phyloP scores from a whole-genome alignment of 331 rosid species.

The Erythrophleum ivorense region DNA sequence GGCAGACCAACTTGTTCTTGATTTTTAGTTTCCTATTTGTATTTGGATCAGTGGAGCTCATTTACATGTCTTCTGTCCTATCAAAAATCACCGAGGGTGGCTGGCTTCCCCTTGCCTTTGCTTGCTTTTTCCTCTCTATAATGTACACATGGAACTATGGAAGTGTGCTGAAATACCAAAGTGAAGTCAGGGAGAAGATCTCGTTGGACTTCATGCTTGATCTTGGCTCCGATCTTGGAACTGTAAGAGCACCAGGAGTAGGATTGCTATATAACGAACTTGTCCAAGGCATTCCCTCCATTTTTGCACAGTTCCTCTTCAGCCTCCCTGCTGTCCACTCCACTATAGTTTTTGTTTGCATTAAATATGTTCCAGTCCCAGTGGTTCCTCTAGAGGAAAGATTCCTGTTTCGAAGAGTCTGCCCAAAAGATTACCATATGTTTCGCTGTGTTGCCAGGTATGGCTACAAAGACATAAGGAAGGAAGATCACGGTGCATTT shows the following conservation, averaged over 20 bases:
- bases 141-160: constrained; percentile 99
- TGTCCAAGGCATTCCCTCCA: constrained; percentile 93
- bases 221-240: constrained; percentile 89
- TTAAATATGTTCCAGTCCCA: constrained; percentile 89
- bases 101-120: constrained; percentile 96
- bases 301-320: constrained; percentile 85
- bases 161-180: constrained; percentile 87
- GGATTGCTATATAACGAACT: constrained; percentile 94
- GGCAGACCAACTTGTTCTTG: constrained; percentile 90
- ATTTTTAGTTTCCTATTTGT: constrained; percentile 71
- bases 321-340: constrained; percentile 96
- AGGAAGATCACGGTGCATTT: constrained; percentile 97
- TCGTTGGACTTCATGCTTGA: constrained; percentile 81
- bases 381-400: constrained; percentile 97
- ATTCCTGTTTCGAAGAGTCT: constrained; percentile 86
- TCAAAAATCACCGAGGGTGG: constrained; percentile 81
- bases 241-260: constrained; percentile 93
- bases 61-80: constrained; percentile 83
- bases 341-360: constrained; percentile 84
- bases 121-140: constrained; percentile 75
- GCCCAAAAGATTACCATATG: constrained; percentile 93
- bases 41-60: constrained; percentile 86
- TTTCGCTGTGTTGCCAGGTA: constrained; percentile 92
- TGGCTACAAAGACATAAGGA: constrained; percentile 87
- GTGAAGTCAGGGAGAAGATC: constrained; percentile 84